A percentile compares a stretch with the other conserved stretches of the same genome.
Evolutionary conservation across 176 grass and related monocot species (phyloP).

Genomic region (Triticum turgidum): DNA sequence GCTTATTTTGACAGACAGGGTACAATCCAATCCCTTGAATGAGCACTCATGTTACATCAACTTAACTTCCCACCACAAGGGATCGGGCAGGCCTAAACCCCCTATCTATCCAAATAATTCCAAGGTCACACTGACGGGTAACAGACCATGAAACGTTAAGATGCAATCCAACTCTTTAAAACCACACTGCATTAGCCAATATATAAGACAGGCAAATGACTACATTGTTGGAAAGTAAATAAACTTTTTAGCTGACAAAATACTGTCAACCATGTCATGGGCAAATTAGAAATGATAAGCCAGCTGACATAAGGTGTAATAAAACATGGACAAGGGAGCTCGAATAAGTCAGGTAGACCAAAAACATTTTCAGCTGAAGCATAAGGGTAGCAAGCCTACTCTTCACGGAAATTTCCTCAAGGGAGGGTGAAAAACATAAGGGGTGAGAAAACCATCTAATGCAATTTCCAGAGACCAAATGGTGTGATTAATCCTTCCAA

Average conservation of each 20-base stretch:
- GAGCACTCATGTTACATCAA: neutral
- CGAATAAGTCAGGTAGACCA: conserved; percentile 3
- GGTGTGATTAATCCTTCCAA: neutral
- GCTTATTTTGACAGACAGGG: neutral
- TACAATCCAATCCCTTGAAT: conserved; percentile 10
- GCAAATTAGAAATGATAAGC: neutral
- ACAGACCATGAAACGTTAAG: neutral
- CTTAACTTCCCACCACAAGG: conserved; percentile 7
- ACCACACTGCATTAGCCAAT: neutral
- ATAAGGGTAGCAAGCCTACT: neutral
- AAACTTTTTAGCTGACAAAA: neutral
- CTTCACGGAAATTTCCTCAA: conserved; percentile 12
- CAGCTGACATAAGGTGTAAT: neutral
- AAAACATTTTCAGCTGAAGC: neutral
- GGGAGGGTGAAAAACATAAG: neutral
- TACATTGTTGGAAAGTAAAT: conserved; percentile 8
- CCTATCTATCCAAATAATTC: neutral
- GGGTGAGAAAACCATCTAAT: neutral
- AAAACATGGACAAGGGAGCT: neutral
- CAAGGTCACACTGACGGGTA: neutral
- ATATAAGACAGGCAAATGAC: conserved; percentile 1
- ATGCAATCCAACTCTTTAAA: neutral
- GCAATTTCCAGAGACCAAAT: neutral
- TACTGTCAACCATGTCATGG: neutral
- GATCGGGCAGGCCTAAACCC: neutral